Evolutionary conservation across 352 stramenopile genomes (phyloP), one percentile per base, ranked within the genome.

Genomic region (Globisporangium cederbergense): DNA sequence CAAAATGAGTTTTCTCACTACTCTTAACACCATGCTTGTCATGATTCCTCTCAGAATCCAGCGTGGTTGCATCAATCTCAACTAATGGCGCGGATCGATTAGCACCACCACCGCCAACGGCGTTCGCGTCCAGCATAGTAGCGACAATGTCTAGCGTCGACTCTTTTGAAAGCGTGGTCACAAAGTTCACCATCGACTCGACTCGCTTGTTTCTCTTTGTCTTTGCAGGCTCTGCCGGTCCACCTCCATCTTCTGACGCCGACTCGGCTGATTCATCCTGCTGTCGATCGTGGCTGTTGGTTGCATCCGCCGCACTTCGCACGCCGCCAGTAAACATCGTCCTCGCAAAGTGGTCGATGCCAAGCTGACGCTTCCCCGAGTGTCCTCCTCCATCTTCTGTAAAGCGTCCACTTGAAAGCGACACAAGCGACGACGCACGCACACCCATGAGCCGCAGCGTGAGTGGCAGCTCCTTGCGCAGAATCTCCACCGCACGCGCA

Each of bases 391-490:
- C 6, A 45, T 22, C 54, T 75, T 65, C 62, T 66, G 67, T 28
- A 36, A n/a, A 7, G 10, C 10, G 42, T 16, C 45, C 25, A 61
- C 67, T 54, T 42, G 55, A 59, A 56, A 73, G 62, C 32, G 66
- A 34, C 49, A 88, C 73, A 2, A 91, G 69, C 10, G 72, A 54
- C 0, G 84, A 80, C 28, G 75, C 84, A 22, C 81, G 81, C 8
- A 91, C 77, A 4, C 84, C 84, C 68, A 93, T 78, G 8, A 93
- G 65, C 8, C 84, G 78, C 43, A 91, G 66, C 18, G 68, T 83
- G n/a, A 93, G 72, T 9, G 84, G 84, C 54, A 91, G 45, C 42
- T 93, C 81, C 58, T 86, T 86, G 10, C 73, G 68, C 36, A 93
- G 45, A 18, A 91, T 42, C 64, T 86, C 74, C 3, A 83, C 66